phyloP scores from a whole-genome alignment of 495 filamentous ascomycete species.

The Podospora comata region DNA sequence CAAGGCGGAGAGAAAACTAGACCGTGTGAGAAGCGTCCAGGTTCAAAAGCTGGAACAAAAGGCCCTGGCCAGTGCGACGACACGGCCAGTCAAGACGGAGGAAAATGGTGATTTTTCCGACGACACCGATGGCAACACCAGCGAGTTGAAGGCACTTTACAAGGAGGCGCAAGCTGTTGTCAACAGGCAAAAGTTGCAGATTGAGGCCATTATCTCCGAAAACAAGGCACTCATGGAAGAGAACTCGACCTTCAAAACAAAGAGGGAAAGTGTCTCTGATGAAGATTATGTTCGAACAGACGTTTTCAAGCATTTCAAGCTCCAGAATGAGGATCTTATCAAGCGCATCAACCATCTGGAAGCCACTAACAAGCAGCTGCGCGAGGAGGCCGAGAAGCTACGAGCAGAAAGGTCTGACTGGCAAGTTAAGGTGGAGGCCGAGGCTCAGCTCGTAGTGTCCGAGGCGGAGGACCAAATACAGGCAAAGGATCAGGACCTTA shows the following conservation, averaged over 20 bases:
- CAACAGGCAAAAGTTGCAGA: constrained; percentile 80
- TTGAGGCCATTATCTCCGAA: constrained; percentile 72
- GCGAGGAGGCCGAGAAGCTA: constrained; percentile 78
- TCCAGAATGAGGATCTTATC: constrained; percentile 87
- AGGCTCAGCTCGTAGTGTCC: constrained; percentile 62
- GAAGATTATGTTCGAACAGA: constrained; percentile 92
- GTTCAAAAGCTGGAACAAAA: constrained; percentile 93
- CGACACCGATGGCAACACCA: constrained; percentile 57
- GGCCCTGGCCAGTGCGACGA: constrained; percentile 61
- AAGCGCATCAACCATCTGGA: constrained; percentile 89
- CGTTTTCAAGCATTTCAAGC: constrained; percentile 85
- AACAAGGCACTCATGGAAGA: constrained; percentile 76
- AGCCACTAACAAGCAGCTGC: constrained; percentile 78
- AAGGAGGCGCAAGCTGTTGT: constrained; percentile 70
- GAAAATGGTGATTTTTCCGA: constrained; percentile 56
- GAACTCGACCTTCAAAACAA: constrained; percentile 61
- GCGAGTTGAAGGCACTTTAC: constrained; percentile 57
- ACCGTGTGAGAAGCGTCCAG: constrained; percentile 78
- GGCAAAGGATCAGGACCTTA: constrained; percentile 77
- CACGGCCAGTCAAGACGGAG: constrained; percentile 50
- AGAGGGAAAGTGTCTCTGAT: constrained; percentile 67
- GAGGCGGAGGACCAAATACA: constrained; percentile 80
- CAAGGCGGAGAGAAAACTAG: constrained; percentile 89
- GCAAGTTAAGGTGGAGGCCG: constrained; percentile 72
- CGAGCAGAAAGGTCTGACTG: constrained; percentile 82